Base-by-base conservation (phyloP, 177 flowering plant genomes). In the Telopea speciosissima region DNA sequence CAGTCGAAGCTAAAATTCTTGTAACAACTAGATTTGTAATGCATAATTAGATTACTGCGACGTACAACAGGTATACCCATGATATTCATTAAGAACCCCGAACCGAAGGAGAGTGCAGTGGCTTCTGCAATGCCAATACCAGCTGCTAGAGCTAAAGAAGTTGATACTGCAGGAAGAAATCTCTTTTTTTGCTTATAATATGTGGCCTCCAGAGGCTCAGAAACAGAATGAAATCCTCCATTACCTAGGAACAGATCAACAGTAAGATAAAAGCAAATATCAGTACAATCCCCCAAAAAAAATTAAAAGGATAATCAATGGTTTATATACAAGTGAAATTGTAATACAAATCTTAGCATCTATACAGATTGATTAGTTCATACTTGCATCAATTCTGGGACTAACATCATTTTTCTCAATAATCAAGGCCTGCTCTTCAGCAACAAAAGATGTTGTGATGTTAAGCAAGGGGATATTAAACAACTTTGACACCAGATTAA, bases 51-150 rank as follows among this genome's bases (percentile, higher is more conserved):
- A 56, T 62, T 77, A 72, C 76, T 22, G 59, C 61, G 75, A 91
- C 98, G 79, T 92, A 95, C 99, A 84, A 81, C 89, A 79, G 94
- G 82, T 89, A 95, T 90, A 88, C 97, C 98, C 98, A 92, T 88
- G 85, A 87, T 76, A 87, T 87, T 87, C 92, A 91, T 79, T 59
- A 92, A 77, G 76, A 74, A 83, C 26, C 93, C 90, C 9, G 99
- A 90, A 70, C 99, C 96, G 71, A 76, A 5, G 42, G 76, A 89
- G 26, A 95, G 92, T 22, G 86, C 91, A 77, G 91, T 68, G 60
- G 97, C 81, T 83, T 92, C 97, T 33, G 81, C 86, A 77, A 95
- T 70, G 67, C 99, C 99, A 82, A 90, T 73, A 52, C 84, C 82
- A 72, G 93, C 86, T 70, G 99, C 97, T 70, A 95, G 83, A 24